These are phyloP conservation scores for Hydnomerulius pinastri DNA, from an alignment of 768 basidiomycete species.

Conservation along the genomic window DNA sequence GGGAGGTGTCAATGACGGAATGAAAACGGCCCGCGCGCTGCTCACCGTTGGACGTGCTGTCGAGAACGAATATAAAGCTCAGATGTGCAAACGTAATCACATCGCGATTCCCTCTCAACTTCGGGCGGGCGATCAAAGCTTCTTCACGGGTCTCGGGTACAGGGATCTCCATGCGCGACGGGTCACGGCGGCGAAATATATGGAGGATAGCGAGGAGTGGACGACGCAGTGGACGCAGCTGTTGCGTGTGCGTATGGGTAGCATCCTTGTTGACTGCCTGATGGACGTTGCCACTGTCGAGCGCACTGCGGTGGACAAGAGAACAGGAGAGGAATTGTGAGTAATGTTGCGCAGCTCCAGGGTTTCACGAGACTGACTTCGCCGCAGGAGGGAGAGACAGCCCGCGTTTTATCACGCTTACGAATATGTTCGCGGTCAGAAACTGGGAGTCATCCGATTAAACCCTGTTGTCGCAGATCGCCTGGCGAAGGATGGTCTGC, in stretches of 20 bases:
- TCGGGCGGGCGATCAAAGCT: constrained; percentile 37
- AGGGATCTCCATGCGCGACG: constrained; percentile 62
- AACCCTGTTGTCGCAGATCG: constrained; percentile 80
- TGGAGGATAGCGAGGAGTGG: constrained; percentile 70
- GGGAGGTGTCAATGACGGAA: constrained; percentile 78
- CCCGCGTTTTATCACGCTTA: constrained; percentile 92
- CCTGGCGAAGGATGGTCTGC: constrained; percentile 71
- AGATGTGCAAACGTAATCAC: constrained; percentile 68
- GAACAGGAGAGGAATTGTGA: constrained; percentile 61
- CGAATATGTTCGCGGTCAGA: constrained; percentile 91
- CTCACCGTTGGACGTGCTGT: constrained; percentile 80
- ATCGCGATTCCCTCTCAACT: constrained; percentile 47
- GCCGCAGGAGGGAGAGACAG: constrained; percentile 68
- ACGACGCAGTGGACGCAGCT: constrained; percentile 82
- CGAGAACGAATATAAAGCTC: constrained; percentile 88
- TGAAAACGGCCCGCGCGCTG: constrained; percentile 87
- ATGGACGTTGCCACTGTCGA: constrained; percentile 83
- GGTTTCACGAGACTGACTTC: constrained; percentile 6
- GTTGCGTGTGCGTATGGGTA: constrained; percentile 76
- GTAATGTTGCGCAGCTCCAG: constrained; percentile 27
- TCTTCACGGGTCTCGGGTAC: constrained; percentile 65
- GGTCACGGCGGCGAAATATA: constrained; percentile 62
- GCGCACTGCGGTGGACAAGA: constrained; percentile 56
- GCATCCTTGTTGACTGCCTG: constrained; percentile 77
- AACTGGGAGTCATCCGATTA: constrained; percentile 88